A percentile compares a stretch with the other conserved stretches of the same genome.
Conservation (phyloP, 2,329 filamentous ascomycete species). For the Fusarium phyllophilum region DNA sequence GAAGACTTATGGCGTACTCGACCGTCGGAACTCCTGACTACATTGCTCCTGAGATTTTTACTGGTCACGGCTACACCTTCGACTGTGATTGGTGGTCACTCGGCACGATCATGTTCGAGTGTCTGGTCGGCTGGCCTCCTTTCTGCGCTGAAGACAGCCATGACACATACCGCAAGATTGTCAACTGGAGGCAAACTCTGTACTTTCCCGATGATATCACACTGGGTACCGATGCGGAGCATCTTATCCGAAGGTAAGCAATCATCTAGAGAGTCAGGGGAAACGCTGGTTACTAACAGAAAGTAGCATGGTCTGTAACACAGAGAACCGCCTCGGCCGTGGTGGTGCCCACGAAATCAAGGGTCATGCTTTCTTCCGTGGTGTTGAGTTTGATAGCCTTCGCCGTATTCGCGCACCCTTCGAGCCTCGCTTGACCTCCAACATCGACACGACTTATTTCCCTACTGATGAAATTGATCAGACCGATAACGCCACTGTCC, state of each 20-base stretch:
- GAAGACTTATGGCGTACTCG: constrained; percentile 95
- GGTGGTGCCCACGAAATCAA: constrained; percentile 93
- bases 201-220: constrained; percentile 98
- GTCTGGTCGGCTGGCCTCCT: constrained; percentile 96
- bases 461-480: constrained; percentile 98
- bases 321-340: constrained; percentile 89
- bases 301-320: constrained; percentile 87
- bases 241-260: constrained; percentile 86
- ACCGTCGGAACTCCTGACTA: constrained; percentile 98
- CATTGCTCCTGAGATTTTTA: constrained; percentile 98
- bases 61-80: constrained; percentile 93
- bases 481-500: constrained; percentile 88
- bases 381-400: constrained; percentile 93
- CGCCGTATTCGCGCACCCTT: constrained; percentile 95
- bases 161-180: constrained; percentile 98
- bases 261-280: not conserved
- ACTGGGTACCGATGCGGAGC: constrained; percentile 87
- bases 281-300: constrained; percentile 14
- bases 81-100: constrained; percentile 99
- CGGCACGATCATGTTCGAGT: constrained; percentile 99
- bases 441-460: constrained; percentile 98
- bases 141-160: constrained; percentile 98
- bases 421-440: constrained; percentile 90
- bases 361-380: constrained; percentile 93
- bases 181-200: constrained; percentile 95